phyloP scores from a whole-genome alignment of 2,329 filamentous ascomycete genomes.

The Aureobasidium sp. region DNA sequence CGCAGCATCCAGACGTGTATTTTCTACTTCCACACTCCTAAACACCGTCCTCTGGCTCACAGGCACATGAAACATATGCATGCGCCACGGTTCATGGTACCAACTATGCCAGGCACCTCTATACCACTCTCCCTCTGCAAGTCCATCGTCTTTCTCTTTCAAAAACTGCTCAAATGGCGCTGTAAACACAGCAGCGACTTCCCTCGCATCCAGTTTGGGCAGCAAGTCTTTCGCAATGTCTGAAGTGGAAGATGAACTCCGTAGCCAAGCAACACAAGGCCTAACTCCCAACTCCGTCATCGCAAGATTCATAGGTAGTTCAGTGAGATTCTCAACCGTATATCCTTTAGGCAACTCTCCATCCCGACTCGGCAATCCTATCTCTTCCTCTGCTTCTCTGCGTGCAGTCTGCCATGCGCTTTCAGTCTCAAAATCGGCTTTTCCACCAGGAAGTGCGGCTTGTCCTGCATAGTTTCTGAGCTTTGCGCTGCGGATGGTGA shows the following conservation, averaged over 20 bases:
- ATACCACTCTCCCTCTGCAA: conserved; percentile 64
- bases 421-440: conserved; percentile 50
- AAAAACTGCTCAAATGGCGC: conserved; percentile 84
- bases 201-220: conserved; percentile 75
- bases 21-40: conserved; percentile 2
- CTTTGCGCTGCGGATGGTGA: conserved; percentile 55
- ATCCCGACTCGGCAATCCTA: conserved; percentile 73
- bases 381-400: conserved; percentile 87
- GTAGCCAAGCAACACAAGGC: conserved; percentile 57
- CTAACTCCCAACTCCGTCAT: conserved; percentile 45
- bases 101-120: conserved; percentile 73
- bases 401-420: conserved; percentile 71
- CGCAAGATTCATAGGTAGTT: conserved; percentile 57
- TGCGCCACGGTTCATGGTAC: conserved; percentile 70
- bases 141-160: conserved; percentile 49
- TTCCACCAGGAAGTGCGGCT: conserved; percentile 74
- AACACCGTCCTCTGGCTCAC: conserved; percentile 38
- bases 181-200: conserved; percentile 91
- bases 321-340: conserved; percentile 78
- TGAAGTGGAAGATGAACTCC: conserved; percentile 51
- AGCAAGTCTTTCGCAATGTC: conserved; percentile 36
- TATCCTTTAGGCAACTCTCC: conserved; percentile 66
- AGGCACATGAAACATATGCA: conserved; percentile 91
- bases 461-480: conserved; percentile 68
- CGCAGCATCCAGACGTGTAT: conserved; percentile 12